These are phyloP conservation scores for Penicillium oxalicum DNA, from an alignment of 2,329 filamentous ascomycete genomes.

Conservation along the genomic window DNA sequence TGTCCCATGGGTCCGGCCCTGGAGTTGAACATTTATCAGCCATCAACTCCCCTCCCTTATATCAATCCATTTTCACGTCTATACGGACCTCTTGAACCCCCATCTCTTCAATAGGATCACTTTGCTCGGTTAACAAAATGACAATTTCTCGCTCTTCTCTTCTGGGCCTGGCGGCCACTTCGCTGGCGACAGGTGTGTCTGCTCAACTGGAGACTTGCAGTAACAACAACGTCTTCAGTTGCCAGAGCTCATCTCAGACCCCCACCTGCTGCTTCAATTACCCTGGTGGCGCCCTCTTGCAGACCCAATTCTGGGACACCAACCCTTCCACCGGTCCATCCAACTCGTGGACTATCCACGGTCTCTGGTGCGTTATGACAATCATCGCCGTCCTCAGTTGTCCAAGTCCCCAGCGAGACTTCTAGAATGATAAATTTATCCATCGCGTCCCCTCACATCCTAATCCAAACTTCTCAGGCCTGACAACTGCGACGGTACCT, in stretches of 20 bases:
- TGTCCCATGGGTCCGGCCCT: too few relatives aligned
- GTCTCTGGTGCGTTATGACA: conserved; percentile 43
- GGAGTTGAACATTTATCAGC: too few relatives aligned
- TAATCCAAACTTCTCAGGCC: conserved; percentile 28
- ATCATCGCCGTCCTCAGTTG: too few relatives aligned
- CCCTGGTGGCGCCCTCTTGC: conserved; percentile 52
- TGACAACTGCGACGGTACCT: conserved; percentile 53
- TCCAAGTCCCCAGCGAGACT: too few relatives aligned
- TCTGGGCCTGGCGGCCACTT: conserved; percentile 22
- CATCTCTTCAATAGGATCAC: too few relatives aligned
- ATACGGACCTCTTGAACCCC: too few relatives aligned
- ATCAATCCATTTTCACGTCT: too few relatives aligned
- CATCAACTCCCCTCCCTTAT: background rate
- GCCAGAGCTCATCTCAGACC: conserved; percentile 48
- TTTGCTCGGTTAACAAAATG: conserved; percentile 9
- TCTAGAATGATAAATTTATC: background rate
- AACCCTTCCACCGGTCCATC: conserved; percentile 49
- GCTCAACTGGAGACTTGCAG: conserved; percentile 26
- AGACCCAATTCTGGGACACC: conserved; percentile 58
- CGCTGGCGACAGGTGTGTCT: conserved; percentile 15
- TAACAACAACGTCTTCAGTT: conserved; percentile 45
- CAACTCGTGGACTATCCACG: conserved; percentile 55
- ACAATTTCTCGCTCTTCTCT: conserved; percentile 14
- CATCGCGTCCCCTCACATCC: background rate
- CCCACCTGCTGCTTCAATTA: conserved; percentile 55